Evolutionary conservation across 768 basidiomycete species (phyloP), one percentile per base, ranked within the genome.

Genomic region (Lyophyllum atratum): DNA sequence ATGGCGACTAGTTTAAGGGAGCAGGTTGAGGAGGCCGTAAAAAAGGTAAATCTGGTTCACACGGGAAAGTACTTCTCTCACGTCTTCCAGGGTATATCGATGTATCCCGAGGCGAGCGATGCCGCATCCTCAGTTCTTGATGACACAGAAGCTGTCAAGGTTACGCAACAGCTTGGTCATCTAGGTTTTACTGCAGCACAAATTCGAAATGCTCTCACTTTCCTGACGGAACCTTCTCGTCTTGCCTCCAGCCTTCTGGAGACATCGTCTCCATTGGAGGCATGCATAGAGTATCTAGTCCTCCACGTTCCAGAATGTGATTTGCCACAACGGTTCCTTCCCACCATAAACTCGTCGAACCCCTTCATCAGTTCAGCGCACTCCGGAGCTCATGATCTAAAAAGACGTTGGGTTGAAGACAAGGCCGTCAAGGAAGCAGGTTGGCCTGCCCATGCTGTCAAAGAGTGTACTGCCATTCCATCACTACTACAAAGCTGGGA

Each of bases 271-370:
- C 83, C 88, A 4, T 70, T 93, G 14, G 86, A 93, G 66, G 91
- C 93, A 0, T 85, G 85, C 50, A 87, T 95, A 44, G 90, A 94
- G 62, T 93, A 92, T 72, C 79, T 97, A 2, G 79, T 96, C 44
- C 78, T 96, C 21, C 84, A 92, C 63, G 68, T 91, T 5, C 90
- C 94, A 0, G 95, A 98, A 74, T 88, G 91, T 55, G 94, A 96
- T 63, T 80, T 97, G 4, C 95, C 95, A 0, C 67, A 77, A 49
- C 81, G 82, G 25, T 92, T 93, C 68, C 70, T 90, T 15, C 84
- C 88, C 4, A 68, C 76, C 10, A 70, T 71, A n/a, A 87, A 86
- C 62, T 84, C 88, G 2, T 90, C 88, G 0, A 80, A 84, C 62
- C 75, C 90, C 1, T 90, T 92, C 67, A 71, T 92, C 57, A 84